Conservation (phyloP, 768 basidiomycete genomes). For the Calvatia gigantea region DNA sequence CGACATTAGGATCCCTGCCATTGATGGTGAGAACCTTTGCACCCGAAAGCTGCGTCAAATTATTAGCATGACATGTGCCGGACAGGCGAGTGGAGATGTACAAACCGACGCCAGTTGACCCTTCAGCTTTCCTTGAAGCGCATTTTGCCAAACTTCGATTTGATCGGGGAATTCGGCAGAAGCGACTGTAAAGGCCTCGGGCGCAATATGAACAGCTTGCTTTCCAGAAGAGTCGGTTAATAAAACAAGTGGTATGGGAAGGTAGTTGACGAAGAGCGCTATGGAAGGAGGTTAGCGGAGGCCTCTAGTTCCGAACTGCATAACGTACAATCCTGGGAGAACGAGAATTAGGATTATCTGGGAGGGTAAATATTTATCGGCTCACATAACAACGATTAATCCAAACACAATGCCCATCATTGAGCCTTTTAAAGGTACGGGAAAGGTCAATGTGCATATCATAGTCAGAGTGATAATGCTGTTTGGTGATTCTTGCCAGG, state of each 20-base stretch:
- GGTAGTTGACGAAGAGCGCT: conserved; percentile 44
- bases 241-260: conserved; percentile 47
- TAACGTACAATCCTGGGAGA: conserved; percentile 35
- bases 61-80: neutral
- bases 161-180: conserved; percentile 51
- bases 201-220: conserved; percentile 52
- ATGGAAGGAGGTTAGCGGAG: neutral
- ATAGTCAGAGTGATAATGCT: conserved; percentile 46
- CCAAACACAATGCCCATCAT: conserved; percentile 58
- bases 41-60: conserved; percentile 33
- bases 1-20: conserved; percentile 44
- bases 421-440: conserved; percentile 48
- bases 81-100: neutral
- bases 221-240: conserved; percentile 40
- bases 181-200: conserved; percentile 51
- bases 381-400: conserved; percentile 48
- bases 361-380: neutral
- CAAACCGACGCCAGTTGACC: conserved; percentile 45
- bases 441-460: conserved; percentile 58
- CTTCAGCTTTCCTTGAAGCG: conserved; percentile 42
- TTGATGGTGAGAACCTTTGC: conserved; percentile 55
- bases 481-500: conserved; percentile 42
- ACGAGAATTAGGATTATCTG: neutral
- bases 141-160: conserved; percentile 53
- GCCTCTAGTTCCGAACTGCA: neutral